A percentile compares a stretch with the other conserved stretches of the same genome.
These are phyloP conservation scores for Phytopythium boreale DNA, from an alignment of 352 stramenopile genomes.

Conservation along the genomic window DNA sequence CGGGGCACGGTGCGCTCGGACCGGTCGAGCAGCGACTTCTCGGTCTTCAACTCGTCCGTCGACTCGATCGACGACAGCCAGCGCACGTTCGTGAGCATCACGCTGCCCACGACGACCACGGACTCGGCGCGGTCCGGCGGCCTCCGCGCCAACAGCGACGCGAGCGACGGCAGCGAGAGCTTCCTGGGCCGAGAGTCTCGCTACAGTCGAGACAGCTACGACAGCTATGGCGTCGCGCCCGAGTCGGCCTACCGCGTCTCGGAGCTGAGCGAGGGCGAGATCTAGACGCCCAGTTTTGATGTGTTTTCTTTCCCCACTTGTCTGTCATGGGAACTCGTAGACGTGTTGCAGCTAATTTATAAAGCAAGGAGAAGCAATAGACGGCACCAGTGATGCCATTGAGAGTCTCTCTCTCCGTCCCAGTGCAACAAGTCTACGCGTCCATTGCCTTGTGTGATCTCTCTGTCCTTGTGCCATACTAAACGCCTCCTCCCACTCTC, in stretches of 20 bases:
- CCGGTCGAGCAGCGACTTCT: slow-evolving; percentile 35
- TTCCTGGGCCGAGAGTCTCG: slow-evolving; percentile 20
- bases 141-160: slow-evolving; percentile 15
- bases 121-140: not conserved
- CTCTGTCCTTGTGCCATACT: not conserved
- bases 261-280: slow-evolving; percentile 39
- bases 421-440: not conserved
- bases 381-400: too few species aligned
- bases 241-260: slow-evolving; percentile 22
- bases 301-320: not conserved
- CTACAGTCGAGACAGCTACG: slow-evolving; percentile 15
- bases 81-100: slow-evolving; percentile 3
- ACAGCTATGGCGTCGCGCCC: slow-evolving; percentile 11
- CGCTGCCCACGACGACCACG: not conserved
- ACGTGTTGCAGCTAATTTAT: slow-evolving; percentile 2
- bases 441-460: not conserved
- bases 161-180: slow-evolving; percentile 22
- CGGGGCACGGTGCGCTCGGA: slow-evolving; percentile 26
- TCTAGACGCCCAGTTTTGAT: slow-evolving; percentile 16
- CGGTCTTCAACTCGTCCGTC: slow-evolving; percentile 32
- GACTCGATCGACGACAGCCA: slow-evolving; percentile 10
- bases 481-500: slow-evolving; percentile 1
- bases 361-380: not conserved
- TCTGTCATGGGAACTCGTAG: not conserved
- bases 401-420: too few species aligned